Percentiles rank a stretch among this genome's conserved stretches.
These are phyloP conservation scores for Apophysomyces variabilis DNA, from an alignment of 371 early-diverging fungal genomes.

Conservation along the genomic window DNA sequence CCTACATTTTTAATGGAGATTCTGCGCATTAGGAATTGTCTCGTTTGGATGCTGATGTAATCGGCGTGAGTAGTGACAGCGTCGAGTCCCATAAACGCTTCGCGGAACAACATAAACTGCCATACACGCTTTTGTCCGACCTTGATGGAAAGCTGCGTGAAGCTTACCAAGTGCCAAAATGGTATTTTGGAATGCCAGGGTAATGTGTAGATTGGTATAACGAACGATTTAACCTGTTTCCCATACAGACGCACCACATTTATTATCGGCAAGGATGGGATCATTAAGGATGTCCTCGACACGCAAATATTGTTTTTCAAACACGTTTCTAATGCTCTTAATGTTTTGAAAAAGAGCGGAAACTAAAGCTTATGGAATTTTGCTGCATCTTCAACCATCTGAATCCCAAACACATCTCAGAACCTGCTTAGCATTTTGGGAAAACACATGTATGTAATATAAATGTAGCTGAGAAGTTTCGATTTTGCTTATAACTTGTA, in stretches of 20 bases:
- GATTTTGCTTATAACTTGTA: too few relatives aligned
- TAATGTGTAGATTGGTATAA: not conserved
- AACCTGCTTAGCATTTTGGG: too few relatives aligned
- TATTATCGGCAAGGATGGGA: slow-evolving; percentile 35
- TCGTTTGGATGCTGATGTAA: slow-evolving; percentile 24
- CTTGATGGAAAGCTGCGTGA: slow-evolving; percentile 27
- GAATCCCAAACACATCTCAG: too few relatives aligned
- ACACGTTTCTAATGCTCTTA: slow-evolving; percentile 28
- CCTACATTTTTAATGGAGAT: not conserved
- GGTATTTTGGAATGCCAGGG: slow-evolving; percentile 27
- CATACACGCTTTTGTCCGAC: slow-evolving; percentile 36
- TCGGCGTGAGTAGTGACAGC: slow-evolving; percentile 38
- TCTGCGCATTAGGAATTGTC: slow-evolving; percentile 17
- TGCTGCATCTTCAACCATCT: too few relatives aligned
- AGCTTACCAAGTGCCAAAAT: slow-evolving; percentile 30
- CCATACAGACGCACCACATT: slow-evolving; percentile 35
- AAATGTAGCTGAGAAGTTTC: too few relatives aligned
- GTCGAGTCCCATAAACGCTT: slow-evolving; percentile 35
- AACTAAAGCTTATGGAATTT: not conserved
- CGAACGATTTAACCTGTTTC: not conserved
- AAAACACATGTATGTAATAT: too few relatives aligned
- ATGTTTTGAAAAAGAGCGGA: not conserved
- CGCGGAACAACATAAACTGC: slow-evolving; percentile 25
- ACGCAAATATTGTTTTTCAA: slow-evolving; percentile 30
- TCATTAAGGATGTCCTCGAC: slow-evolving; percentile 35